Base-by-base conservation (phyloP, 2,329 filamentous ascomycete genomes). In the Cucurbitaria berberidis region DNA sequence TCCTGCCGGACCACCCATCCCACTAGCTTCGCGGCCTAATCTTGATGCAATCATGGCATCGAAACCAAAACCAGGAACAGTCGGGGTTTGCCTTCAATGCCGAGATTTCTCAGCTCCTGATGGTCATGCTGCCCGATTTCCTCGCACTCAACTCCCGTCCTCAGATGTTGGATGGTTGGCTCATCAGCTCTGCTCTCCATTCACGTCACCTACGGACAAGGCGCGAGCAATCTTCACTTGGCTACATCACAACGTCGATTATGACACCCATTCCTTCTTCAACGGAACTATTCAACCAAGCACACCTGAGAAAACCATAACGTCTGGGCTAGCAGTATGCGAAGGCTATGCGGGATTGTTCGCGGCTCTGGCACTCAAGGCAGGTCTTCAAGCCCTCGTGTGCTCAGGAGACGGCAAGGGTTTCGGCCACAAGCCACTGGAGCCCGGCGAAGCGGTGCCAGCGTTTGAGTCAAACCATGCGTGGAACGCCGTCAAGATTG, bases 151-250 rank as follows among this genome's bases (percentile, higher is more conserved):
- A 1, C 82, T 97, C 16, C 91, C 91, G 39, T 86, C 89, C 0
- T 76, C 78, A 3, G 82, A 86, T 61, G 79, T 95, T 3, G 85
- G 83, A 18, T 90, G 90, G 78, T 82, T 99, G 21, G 92, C 93
- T 0, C 83, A 85, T 45, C 85, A 89, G 45, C 83, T 98, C 18
- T 96, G 91, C 51, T 80, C 82, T 3, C 89, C 89, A 0, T 97
- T 98, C 69, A 77, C 86, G 0, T 96, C 91, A 0, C 78, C 80
- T 1, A 96, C 93, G 0, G 93, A 98, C 74, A 97, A 97, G 77
- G 93, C 95, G 2, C 84, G 95, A 24, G 91, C 87, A 2, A 90
- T 99, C 54, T 98, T 98, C 72, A 91, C 90, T 1, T 99, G 95
- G 95, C 86, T 93, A 35, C 93, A 98, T 75, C 88, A 98, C 75